These are phyloP conservation scores for Zygosaccharomyces sapae DNA, from an alignment of 1,139 yeast genomes.

Conservation along the genomic window DNA sequence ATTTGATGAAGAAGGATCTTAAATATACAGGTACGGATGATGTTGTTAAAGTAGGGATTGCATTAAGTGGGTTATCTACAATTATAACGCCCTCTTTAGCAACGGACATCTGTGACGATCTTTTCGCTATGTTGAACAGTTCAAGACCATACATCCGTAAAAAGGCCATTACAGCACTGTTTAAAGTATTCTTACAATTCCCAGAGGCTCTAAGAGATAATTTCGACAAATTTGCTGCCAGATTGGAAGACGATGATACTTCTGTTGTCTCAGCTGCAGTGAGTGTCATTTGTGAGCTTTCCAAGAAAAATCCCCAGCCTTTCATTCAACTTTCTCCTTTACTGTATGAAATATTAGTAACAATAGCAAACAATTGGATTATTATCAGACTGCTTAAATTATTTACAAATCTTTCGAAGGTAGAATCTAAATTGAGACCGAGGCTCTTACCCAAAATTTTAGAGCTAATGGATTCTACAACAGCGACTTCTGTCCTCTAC, in stretches of 20 bases:
- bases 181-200: constrained; percentile 81
- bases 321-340: constrained; percentile 79
- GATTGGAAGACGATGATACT: constrained; percentile 68
- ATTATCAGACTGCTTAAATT: constrained; percentile 80
- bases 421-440: constrained; percentile 80
- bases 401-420: constrained; percentile 74
- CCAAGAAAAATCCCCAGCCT: constrained; percentile 75
- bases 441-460: constrained; percentile 79
- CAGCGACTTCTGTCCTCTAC: constrained; percentile 80
- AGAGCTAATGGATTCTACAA: constrained; percentile 67
- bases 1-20: constrained; percentile 83
- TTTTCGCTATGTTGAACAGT: constrained; percentile 78
- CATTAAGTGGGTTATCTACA: constrained; percentile 87
- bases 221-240: constrained; percentile 68
- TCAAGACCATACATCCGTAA: constrained; percentile 88
- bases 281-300: constrained; percentile 89
- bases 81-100: constrained; percentile 90
- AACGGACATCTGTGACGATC: constrained; percentile 82
- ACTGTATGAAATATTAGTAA: constrained; percentile 69
- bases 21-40: constrained; percentile 49
- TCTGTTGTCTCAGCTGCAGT: constrained; percentile 93
- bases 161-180: constrained; percentile 87
- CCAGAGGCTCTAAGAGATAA: constrained; percentile 83
- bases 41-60: constrained; percentile 74
- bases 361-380: constrained; percentile 90